Evolutionary conservation across 2,329 filamentous ascomycete species (phyloP).

Genomic region (Fusarium caatingaense): DNA sequence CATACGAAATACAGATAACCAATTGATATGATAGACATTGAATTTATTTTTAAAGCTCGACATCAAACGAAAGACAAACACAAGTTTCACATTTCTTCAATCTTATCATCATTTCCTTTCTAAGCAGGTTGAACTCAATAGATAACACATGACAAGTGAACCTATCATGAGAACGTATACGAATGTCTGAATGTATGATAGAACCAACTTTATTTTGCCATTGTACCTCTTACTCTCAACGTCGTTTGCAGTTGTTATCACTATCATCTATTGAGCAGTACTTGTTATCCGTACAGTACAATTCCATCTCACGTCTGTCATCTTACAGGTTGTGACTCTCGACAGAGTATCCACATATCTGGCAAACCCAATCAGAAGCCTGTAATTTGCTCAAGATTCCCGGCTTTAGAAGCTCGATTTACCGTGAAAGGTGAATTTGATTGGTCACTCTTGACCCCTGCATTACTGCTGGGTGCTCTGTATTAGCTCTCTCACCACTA

Average conservation of each 20-base stretch:
- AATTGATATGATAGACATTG: not conserved
- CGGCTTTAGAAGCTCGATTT: slow-evolving; percentile 33
- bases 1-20: not conserved
- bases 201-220: not conserved
- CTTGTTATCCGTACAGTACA: not conserved
- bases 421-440: slow-evolving; percentile 17
- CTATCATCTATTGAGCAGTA: not conserved
- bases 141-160: not conserved
- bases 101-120: not conserved
- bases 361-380: slow-evolving; percentile 31
- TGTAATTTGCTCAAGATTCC: slow-evolving; percentile 10
- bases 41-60: not conserved
- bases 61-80: not conserved
- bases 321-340: slow-evolving; percentile 5
- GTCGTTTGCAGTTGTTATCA: not conserved
- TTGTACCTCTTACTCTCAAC: not conserved
- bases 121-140: not conserved
- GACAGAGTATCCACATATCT: not conserved
- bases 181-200: not conserved
- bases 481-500: slow-evolving; percentile 41
- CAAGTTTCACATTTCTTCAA: not conserved
- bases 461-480: slow-evolving; percentile 20
- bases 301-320: not conserved
- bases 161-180: not conserved
- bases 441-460: slow-evolving; percentile 33